Evolutionary conservation across 441 rosid genomes (phyloP).

Genomic region (Mallotus repandus): DNA sequence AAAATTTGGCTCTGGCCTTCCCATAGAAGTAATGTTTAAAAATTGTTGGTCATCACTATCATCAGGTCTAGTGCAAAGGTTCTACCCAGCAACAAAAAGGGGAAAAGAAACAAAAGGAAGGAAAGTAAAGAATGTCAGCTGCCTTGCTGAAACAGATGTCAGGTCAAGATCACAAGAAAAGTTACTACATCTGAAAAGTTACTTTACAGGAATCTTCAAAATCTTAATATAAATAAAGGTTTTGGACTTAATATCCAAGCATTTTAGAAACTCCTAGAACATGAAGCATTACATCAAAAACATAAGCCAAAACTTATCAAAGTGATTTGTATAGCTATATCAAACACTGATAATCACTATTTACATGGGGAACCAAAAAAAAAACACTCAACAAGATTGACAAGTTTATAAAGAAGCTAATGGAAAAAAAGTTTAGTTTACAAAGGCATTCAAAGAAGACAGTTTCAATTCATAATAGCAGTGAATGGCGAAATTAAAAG

Average conservation of each 20-base stretch:
- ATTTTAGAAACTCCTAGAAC: not conserved
- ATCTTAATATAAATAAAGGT: not conserved
- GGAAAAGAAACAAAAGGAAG: slow-evolving; percentile 12
- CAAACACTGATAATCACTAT: not conserved
- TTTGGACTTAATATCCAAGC: not conserved
- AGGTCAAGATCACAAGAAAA: slow-evolving; percentile 1
- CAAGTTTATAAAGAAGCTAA: not conserved
- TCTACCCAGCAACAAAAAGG: slow-evolving; percentile 33
- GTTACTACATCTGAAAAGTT: not conserved
- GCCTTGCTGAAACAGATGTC: slow-evolving; percentile 11
- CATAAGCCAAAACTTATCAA: not conserved
- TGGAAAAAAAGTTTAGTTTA: not conserved
- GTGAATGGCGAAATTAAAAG: not conserved
- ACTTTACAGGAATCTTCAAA: not conserved
- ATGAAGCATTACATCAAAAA: not conserved
- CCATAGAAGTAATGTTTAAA: slow-evolving; percentile 25
- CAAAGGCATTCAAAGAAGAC: not conserved
- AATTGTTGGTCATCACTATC: slow-evolving; percentile 32
- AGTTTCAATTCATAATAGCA: not conserved
- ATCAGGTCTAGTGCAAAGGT: slow-evolving; percentile 37
- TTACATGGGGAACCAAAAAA: not conserved
- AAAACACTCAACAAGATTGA: not conserved
- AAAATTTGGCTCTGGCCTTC: slow-evolving; percentile 31
- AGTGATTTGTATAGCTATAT: not conserved
- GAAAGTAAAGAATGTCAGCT: slow-evolving; percentile 12